phyloP scores from a whole-genome alignment of 2,329 filamentous ascomycete genomes.

The Coleophoma crateriformis region DNA sequence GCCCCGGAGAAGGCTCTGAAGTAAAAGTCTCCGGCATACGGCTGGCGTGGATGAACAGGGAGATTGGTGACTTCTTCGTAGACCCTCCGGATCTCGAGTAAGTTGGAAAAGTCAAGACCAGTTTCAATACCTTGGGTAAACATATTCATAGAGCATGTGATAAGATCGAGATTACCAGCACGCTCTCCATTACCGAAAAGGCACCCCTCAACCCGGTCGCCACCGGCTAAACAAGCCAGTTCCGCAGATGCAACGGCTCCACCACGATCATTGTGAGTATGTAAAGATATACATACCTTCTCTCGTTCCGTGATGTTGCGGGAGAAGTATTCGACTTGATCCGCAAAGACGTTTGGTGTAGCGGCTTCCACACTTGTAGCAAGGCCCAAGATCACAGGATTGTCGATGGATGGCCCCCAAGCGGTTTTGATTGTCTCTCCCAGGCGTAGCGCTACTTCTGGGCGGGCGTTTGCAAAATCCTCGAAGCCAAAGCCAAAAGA shows the following conservation, averaged over 20 bases:
- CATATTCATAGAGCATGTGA: constrained; percentile 82
- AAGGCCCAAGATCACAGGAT: constrained; percentile 87
- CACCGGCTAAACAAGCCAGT: constrained; percentile 87
- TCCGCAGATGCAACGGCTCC: constrained; percentile 83
- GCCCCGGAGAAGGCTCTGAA: constrained; percentile 82
- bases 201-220: constrained; percentile 84
- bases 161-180: constrained; percentile 87
- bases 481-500: constrained; percentile 75
- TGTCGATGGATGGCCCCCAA: constrained; percentile 73
- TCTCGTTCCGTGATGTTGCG: constrained; percentile 73
- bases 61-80: constrained; percentile 91
- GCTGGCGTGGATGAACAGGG: constrained; percentile 76
- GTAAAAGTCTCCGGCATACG: constrained; percentile 81
- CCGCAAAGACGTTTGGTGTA: constrained; percentile 87
- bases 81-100: constrained; percentile 73
- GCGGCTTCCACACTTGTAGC: constrained; percentile 89
- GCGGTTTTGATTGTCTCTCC: constrained; percentile 88
- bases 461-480: constrained; percentile 80
- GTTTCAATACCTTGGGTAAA: constrained; percentile 85
- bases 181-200: constrained; percentile 88
- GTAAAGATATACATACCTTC: constrained; percentile 78
- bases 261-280: constrained; percentile 88
- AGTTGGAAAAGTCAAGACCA: constrained; percentile 83
- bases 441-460: constrained; percentile 72
- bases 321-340: constrained; percentile 92